Conservation (phyloP, 129 eudicot genomes). For the Tagetes patula region DNA sequence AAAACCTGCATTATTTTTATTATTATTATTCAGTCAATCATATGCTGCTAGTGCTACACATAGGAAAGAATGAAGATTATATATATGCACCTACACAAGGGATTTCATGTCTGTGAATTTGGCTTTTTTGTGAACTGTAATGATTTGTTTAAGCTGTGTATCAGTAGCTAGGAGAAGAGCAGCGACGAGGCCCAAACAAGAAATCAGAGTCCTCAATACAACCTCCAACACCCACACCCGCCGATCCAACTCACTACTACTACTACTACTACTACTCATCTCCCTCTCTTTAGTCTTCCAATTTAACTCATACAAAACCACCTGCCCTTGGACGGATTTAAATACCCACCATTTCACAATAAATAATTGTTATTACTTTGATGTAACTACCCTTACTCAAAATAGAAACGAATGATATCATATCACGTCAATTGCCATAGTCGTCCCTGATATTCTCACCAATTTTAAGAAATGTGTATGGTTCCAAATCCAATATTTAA, state of each 20-base stretch:
- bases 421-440: background rate
- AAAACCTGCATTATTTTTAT: constrained; percentile 45
- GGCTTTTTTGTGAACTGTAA: constrained; percentile 62
- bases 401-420: background rate
- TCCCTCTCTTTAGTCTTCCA: too few species aligned
- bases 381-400: background rate
- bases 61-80: too few species aligned
- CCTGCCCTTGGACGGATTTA: background rate
- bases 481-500: too few species aligned
- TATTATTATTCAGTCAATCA: too few species aligned
- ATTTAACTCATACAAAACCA: too few species aligned
- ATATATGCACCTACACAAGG: constrained; percentile 46
- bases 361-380: background rate
- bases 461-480: too few species aligned
- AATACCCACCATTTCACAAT: background rate
- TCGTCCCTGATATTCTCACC: too few species aligned
- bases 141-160: constrained; percentile 61
- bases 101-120: constrained; percentile 78
- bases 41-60: too few species aligned
- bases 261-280: too few species aligned
- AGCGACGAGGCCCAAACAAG: constrained; percentile 56
- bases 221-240: constrained; percentile 63
- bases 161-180: constrained; percentile 70
- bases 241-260: constrained; percentile 30
- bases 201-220: constrained; percentile 54